Conservation (phyloP, 225 moss, liverwort and hornwort genomes). For the Anthoceros angustus region DNA sequence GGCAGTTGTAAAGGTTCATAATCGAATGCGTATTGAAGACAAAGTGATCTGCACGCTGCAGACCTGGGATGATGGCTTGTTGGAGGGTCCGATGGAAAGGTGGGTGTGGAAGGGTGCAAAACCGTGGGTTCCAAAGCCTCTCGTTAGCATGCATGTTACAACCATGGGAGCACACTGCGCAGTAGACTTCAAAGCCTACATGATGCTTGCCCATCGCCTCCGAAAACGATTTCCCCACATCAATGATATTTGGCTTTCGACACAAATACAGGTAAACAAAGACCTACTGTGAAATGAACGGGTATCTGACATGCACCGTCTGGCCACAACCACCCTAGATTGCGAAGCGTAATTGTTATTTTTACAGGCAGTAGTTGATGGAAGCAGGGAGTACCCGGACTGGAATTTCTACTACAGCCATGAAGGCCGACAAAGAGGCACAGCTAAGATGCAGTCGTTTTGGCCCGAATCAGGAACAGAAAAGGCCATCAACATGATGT, state of each 20-base stretch:
- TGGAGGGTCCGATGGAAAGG: background rate
- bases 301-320: too few species aligned
- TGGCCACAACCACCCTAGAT: too few species aligned
- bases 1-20: background rate
- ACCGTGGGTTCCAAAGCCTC: background rate
- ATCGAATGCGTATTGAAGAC: background rate
- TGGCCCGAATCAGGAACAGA: conserved; percentile 11
- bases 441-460: conserved; percentile 13
- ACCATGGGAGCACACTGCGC: background rate
- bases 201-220: background rate
- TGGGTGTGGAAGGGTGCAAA: background rate
- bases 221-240: background rate
- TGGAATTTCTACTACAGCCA: conserved; percentile 24
- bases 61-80: background rate
- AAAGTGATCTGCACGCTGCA: background rate
- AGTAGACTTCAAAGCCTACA: background rate
- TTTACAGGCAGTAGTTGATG: too few species aligned
- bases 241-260: background rate
- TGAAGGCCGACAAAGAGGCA: conserved; percentile 12
- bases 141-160: background rate
- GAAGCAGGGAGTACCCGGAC: conserved; percentile 7
- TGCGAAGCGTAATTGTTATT: too few species aligned
- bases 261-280: background rate
- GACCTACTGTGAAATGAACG: too few species aligned
- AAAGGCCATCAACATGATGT: conserved; percentile 16